Percentiles rank a stretch among this genome's conserved stretches.
Conservation (phyloP, 78 protist species). For the Dictyostelium brefeldianum region DNA sequence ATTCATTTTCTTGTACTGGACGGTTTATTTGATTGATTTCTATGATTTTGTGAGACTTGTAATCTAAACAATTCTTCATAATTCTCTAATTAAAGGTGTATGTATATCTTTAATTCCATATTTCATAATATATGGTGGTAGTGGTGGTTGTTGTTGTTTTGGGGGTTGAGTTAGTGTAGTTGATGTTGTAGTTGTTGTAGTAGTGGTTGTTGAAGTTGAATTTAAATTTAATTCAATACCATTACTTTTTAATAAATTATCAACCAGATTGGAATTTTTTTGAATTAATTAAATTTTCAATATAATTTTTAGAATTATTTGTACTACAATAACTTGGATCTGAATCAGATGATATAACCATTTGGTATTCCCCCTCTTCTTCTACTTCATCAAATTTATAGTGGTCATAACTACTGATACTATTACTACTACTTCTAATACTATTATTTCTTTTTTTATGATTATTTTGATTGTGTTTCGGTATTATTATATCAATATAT, state of each 20-base stretch:
- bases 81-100: constrained; percentile 13
- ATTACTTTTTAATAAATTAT: not conserved
- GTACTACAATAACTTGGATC: no score
- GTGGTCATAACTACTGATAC: no score
- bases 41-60: constrained; percentile 39
- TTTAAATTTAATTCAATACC: constrained; percentile 34
- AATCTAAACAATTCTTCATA: constrained; percentile 38
- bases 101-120: not conserved
- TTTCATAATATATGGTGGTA: not conserved
- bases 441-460: not conserved
- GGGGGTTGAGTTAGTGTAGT: not conserved
- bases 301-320: not conserved
- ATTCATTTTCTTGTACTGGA: no score
- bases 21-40: not conserved
- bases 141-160: constrained; percentile 14
- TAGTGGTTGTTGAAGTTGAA: not conserved
- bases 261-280: not conserved
- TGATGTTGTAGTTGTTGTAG: not conserved
- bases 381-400: no score
- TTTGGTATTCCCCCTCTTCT: no score
- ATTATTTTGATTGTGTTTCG: constrained; percentile 11
- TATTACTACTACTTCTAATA: no score
- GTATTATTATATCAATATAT: constrained; percentile 1
- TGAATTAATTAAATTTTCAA: not conserved
- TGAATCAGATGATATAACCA: no score